These are phyloP conservation scores for Trypanosoma scelopori DNA, from an alignment of 208 protist genomes.

Conservation along the genomic window DNA sequence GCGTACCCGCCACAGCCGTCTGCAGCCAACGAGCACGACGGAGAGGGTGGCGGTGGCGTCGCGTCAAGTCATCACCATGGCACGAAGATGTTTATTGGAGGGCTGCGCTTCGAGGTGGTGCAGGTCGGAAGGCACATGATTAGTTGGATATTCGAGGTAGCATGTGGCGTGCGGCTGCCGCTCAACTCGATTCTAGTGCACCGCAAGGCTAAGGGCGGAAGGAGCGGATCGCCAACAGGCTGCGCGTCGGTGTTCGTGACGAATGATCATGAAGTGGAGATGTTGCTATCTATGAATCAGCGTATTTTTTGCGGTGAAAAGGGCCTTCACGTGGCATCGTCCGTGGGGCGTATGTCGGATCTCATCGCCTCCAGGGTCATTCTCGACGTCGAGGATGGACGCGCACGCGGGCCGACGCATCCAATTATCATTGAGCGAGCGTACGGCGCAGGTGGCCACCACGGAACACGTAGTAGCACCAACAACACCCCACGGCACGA, in stretches of 20 bases:
- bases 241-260: constrained; percentile 78
- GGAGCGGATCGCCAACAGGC: constrained; percentile 59
- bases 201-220: constrained; percentile 59
- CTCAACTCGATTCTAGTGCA: constrained; percentile 70
- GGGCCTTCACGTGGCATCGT: constrained; percentile 66
- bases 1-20: constrained; percentile 21
- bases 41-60: constrained; percentile 8
- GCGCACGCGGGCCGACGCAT: constrained; percentile 67
- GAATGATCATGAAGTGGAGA: constrained; percentile 42
- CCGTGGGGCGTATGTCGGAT: constrained; percentile 47
- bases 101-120: constrained; percentile 85
- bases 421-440: constrained; percentile 80
- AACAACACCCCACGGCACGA: neutral
- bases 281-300: constrained; percentile 68
- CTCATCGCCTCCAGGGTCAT: constrained; percentile 52
- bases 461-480: constrained; percentile 22
- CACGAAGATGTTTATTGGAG: constrained; percentile 82
- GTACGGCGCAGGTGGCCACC: constrained; percentile 32
- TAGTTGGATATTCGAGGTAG: constrained; percentile 68
- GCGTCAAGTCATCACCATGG: constrained; percentile 31
- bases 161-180: constrained; percentile 58
- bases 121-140: constrained; percentile 65
- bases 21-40: neutral
- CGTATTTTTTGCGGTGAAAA: constrained; percentile 71
- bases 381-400: constrained; percentile 49